Percentiles rank a stretch among this genome's conserved stretches.
Evolutionary conservation across 257 asterid species (phyloP).

Genomic region (Solanum dulcamara): DNA sequence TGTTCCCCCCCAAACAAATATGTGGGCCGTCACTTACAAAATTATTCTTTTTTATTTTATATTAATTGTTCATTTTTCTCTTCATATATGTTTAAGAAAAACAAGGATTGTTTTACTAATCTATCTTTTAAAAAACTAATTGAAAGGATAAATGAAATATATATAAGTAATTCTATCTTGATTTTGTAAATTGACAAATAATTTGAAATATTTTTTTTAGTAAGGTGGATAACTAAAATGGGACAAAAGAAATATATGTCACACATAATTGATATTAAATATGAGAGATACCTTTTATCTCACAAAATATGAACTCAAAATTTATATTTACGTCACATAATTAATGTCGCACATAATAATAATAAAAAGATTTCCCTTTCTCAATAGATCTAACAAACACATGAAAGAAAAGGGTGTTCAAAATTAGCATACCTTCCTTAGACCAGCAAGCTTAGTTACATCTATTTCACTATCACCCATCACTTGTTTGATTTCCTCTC

Average conservation of each 20-base stretch:
- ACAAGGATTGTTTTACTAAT: background rate
- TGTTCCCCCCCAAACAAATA: background rate
- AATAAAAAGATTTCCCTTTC: no score
- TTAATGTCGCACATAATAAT: background rate
- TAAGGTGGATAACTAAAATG: background rate
- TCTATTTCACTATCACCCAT: constrained; percentile 40
- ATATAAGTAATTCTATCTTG: no score
- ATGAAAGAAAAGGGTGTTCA: background rate
- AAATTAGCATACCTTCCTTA: constrained; percentile 52
- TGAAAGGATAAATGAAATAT: background rate
- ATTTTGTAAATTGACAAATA: background rate
- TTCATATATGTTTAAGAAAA: no score
- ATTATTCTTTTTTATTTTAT: no score
- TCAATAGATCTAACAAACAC: no score
- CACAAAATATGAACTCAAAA: background rate
- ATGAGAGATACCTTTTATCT: background rate
- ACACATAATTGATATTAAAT: background rate
- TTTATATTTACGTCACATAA: no score
- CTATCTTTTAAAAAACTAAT: background rate
- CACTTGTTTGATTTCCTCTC: constrained; percentile 58
- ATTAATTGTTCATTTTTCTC: background rate
- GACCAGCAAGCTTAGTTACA: constrained; percentile 42
- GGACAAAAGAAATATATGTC: no score
- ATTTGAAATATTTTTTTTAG: background rate
- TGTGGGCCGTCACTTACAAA: background rate